These are phyloP conservation scores for Botrytis porri DNA, from an alignment of 2,329 filamentous ascomycete genomes.

Conservation along the genomic window DNA sequence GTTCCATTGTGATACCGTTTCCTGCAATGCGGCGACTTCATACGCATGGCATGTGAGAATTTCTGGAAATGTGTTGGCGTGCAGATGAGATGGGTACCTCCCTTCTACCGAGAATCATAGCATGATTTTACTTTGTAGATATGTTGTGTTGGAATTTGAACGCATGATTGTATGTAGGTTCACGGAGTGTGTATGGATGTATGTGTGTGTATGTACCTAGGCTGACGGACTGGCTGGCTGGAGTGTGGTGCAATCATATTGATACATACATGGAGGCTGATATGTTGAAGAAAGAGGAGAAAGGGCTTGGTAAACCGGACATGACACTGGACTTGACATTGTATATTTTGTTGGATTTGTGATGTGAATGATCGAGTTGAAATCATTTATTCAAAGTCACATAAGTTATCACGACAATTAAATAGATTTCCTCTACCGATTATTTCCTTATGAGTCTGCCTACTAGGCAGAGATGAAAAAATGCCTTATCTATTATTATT, in stretches of 20 bases:
- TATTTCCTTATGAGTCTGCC: not conserved
- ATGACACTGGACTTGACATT: not conserved
- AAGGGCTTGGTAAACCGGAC: not conserved
- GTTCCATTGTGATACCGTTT: slow-evolving; percentile 17
- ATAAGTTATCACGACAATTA: not conserved
- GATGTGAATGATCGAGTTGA: too few relatives aligned
- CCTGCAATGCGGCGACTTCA: not conserved
- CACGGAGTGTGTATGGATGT: not conserved
- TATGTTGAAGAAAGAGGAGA: not conserved
- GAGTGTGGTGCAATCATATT: not conserved
- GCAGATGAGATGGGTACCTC: not conserved
- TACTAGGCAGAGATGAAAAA: not conserved
- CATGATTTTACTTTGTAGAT: not conserved
- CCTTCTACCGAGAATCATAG: too few relatives aligned
- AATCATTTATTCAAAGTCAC: not conserved
- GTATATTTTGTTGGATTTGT: not conserved
- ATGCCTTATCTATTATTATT: not conserved
- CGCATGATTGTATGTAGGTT: not conserved
- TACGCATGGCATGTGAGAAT: not conserved
- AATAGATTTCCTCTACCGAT: not conserved
- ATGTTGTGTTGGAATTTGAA: not conserved
- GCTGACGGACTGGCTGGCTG: not conserved
- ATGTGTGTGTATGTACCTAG: not conserved
- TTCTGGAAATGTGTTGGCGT: not conserved
- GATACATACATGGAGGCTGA: not conserved